Percentiles rank a stretch among this genome's conserved stretches.
These are phyloP conservation scores for Lipomyces japonicus DNA, from an alignment of 805 yeast species.

Conservation along the genomic window DNA sequence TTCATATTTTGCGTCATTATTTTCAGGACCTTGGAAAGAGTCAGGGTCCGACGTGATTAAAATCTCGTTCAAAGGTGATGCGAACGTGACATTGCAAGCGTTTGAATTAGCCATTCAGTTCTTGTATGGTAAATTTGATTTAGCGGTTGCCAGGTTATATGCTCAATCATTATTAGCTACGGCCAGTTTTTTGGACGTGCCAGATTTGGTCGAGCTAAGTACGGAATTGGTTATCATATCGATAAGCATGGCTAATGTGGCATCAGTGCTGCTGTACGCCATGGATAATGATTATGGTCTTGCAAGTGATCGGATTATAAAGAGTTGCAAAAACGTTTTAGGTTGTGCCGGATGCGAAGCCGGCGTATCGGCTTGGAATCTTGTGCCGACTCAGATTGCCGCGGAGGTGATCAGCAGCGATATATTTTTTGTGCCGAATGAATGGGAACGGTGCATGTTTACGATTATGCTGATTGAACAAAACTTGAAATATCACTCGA, in stretches of 20 bases:
- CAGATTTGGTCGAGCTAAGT: constrained; percentile 45
- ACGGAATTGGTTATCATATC: constrained; percentile 41
- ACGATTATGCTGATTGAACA: constrained; percentile 28
- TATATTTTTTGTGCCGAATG: constrained; percentile 52
- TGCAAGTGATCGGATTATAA: constrained; percentile 46
- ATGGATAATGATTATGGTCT: constrained; percentile 44
- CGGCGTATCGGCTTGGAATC: constrained; percentile 48
- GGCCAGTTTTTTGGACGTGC: constrained; percentile 49
- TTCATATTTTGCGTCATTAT: constrained; percentile 47
- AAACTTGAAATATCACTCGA: constrained; percentile 5
- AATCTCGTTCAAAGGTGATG: constrained; percentile 40
- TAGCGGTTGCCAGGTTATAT: constrained; percentile 37
- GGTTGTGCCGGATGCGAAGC: constrained; percentile 50
- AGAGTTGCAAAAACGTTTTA: constrained; percentile 46
- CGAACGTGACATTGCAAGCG: constrained; percentile 43
- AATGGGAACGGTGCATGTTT: constrained; percentile 54
- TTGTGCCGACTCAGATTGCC: constrained; percentile 44
- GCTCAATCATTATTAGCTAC: constrained; percentile 47
- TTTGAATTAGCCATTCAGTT: constrained; percentile 49
- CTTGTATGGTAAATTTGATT: constrained; percentile 46
- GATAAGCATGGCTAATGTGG: constrained; percentile 41
- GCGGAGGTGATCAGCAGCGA: constrained; percentile 48
- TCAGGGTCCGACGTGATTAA: constrained; percentile 31
- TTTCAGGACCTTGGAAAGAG: constrained; percentile 46
- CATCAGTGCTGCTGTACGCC: constrained; percentile 44